phyloP scores from a whole-genome alignment of 2,329 filamentous ascomycete genomes.

The Penicillium sp. region DNA sequence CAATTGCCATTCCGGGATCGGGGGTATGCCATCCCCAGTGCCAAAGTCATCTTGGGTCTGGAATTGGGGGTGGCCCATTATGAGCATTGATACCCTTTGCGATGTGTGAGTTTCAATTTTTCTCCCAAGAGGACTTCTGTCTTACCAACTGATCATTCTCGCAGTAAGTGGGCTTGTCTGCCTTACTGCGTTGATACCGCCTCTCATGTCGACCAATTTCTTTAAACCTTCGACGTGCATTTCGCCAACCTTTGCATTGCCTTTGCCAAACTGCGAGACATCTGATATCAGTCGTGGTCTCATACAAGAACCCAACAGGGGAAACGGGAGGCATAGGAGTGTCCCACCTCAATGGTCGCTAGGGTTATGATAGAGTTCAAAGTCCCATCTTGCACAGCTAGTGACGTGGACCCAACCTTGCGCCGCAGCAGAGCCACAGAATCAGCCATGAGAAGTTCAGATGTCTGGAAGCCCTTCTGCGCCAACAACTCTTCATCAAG shows the following conservation, averaged over 20 bases:
- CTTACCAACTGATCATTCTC: constrained; percentile 55
- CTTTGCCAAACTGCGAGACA: constrained; percentile 49
- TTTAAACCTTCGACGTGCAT: constrained; percentile 53
- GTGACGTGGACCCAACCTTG: constrained; percentile 47
- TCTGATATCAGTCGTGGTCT: constrained; percentile 2
- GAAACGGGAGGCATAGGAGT: background rate
- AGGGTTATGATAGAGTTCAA: constrained; percentile 57
- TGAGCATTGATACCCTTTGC: constrained; percentile 55
- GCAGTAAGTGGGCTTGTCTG: constrained; percentile 53
- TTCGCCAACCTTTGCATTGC: constrained; percentile 44
- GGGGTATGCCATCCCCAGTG: constrained; percentile 48
- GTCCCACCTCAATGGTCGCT: constrained; percentile 54
- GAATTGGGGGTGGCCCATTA: constrained; percentile 54
- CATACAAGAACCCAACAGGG: background rate
- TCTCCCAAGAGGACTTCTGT: background rate
- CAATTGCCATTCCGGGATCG: constrained; percentile 50
- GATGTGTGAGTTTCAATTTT: background rate
- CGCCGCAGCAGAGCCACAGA: constrained; percentile 52
- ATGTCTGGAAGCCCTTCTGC: constrained; percentile 52
- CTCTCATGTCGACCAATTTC: constrained; percentile 48
- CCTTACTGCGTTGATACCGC: constrained; percentile 50
- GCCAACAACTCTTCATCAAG: constrained; percentile 54
- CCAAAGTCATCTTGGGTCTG: constrained; percentile 50
- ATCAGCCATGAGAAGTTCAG: constrained; percentile 56
- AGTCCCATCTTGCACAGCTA: constrained; percentile 54